Evolutionary conservation across 352 stramenopile species (phyloP).

Genomic region (Globisporangium canariense): DNA sequence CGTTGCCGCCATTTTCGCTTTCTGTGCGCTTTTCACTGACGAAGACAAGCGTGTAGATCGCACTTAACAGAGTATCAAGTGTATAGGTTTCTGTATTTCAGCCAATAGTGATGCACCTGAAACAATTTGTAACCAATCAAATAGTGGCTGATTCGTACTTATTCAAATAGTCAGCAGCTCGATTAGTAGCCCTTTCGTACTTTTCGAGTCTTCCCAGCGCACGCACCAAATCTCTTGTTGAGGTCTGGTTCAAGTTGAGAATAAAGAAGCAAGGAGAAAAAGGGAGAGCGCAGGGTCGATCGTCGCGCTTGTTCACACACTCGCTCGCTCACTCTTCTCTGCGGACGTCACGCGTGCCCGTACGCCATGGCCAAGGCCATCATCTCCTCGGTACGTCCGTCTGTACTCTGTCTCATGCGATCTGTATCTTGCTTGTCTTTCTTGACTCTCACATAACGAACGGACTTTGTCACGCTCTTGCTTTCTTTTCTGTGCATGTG

Average conservation of each 20-base stretch:
- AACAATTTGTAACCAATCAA: background rate
- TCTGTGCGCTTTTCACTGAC: background rate
- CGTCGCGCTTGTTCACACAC: background rate
- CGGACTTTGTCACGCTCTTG: background rate
- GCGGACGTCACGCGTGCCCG: background rate
- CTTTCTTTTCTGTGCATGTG: background rate
- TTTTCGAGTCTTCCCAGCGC: background rate
- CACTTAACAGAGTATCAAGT: background rate
- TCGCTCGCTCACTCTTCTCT: background rate
- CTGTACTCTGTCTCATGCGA: background rate
- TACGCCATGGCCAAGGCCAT: constrained; percentile 19
- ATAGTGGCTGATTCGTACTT: background rate
- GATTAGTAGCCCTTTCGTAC: background rate
- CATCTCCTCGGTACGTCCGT: constrained; percentile 17
- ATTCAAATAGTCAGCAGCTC: too few species aligned
- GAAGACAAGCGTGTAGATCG: background rate
- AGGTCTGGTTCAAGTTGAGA: constrained; percentile 3
- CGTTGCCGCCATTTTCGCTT: constrained; percentile 10
- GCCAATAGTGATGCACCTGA: background rate
- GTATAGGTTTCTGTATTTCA: background rate
- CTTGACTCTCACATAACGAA: background rate
- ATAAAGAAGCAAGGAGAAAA: constrained; percentile 4
- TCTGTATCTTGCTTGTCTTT: too few species aligned
- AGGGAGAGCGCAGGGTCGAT: background rate
- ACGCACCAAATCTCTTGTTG: background rate